Base-by-base conservation (phyloP, 495 filamentous ascomycete genomes). In the Letharia lupina region DNA sequence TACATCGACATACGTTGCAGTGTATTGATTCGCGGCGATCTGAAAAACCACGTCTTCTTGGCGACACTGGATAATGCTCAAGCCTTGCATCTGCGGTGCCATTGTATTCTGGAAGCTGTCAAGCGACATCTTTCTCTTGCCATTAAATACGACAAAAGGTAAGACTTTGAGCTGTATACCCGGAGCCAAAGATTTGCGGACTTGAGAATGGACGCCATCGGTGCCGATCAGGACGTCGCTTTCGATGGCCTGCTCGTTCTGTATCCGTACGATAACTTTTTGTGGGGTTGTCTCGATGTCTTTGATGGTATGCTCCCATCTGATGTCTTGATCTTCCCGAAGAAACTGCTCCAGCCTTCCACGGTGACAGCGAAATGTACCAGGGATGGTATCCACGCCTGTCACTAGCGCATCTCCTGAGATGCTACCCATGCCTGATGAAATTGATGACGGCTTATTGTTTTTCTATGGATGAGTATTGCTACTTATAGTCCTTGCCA, bases 61-160 rank as follows among this genome's bases (percentile, higher is more conserved):
- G 10, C 60, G 63, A 20, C 60, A 47, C 39, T 70, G 65, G 18
- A 74, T 50, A 6, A 72, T 40, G 20, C 62, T 65, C 6, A 44
- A 33, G 50, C 68, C 64, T 23, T 69, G 35, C 65, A 74, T 65
- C n/a, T 64, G 42, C 5, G 67, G 42, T 1, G 65, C 67, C 13
- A 71, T 65, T 2, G 48, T n/a, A 4, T 60, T 41, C 15, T 71
- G 35, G 61, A 74, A 78, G 4, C 61, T 31, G 6, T n/a, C 40
- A 11, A 39, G 20, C 15, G 68, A 61, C 6, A 81, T 57, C 2
- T 59, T 62, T 15, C 78, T 69, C 59, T 70, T 76, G 33, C 77
- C 78, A 44, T 74, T 76, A 64, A 74, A 79, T 10, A 75, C 79
- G 4, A 74, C 78, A 60, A 63, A 77, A 3, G 75, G 78, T 2